Conservation (phyloP, 495 filamentous ascomycete species). For the Trypethelium eluteriae region DNA sequence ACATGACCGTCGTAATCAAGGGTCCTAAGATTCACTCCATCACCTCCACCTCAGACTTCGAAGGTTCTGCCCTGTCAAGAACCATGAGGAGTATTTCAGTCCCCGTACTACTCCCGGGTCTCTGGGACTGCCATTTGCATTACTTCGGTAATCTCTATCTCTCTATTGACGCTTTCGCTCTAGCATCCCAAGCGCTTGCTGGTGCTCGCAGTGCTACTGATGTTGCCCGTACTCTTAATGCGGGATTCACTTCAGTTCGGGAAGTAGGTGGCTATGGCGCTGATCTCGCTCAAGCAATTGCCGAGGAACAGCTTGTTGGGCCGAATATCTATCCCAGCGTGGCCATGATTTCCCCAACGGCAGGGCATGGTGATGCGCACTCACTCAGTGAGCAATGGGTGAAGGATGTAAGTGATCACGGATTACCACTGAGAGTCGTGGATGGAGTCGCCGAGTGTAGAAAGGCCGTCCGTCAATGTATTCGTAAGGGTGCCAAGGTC, state of each 20-base stretch:
- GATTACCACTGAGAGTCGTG: conserved; percentile 12
- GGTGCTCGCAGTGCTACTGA: conserved; percentile 21
- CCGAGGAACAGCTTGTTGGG: conserved; percentile 18
- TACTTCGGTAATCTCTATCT: conserved; percentile 17
- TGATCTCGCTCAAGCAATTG: conserved; percentile 15
- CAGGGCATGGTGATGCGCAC: conserved; percentile 22
- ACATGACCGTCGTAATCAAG: conserved; percentile 20
- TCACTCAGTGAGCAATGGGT: conserved; percentile 13
- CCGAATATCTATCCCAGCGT: conserved; percentile 20
- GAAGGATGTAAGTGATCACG: conserved; percentile 12
- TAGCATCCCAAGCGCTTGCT: conserved; percentile 12
- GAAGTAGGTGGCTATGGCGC: conserved; percentile 17
- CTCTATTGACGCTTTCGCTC: conserved; percentile 10
- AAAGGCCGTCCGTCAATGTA: conserved; percentile 23
- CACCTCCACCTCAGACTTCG: neutral
- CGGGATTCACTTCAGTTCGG: conserved; percentile 16
- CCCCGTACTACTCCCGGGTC: conserved; percentile 24
- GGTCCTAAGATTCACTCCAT: conserved; percentile 1
- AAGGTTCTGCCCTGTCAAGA: neutral
- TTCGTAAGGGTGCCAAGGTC: conserved; percentile 24
- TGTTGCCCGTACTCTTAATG: conserved; percentile 15
- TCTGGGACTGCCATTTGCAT: conserved; percentile 27
- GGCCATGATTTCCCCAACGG: conserved; percentile 14
- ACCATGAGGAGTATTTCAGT: conserved; percentile 6
- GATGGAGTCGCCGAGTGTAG: conserved; percentile 24